A percentile compares a stretch with the other conserved stretches of the same genome.
Evolutionary conservation across 2,329 filamentous ascomycete genomes (phyloP).

Genomic region (Colletotrichum australisinense): DNA sequence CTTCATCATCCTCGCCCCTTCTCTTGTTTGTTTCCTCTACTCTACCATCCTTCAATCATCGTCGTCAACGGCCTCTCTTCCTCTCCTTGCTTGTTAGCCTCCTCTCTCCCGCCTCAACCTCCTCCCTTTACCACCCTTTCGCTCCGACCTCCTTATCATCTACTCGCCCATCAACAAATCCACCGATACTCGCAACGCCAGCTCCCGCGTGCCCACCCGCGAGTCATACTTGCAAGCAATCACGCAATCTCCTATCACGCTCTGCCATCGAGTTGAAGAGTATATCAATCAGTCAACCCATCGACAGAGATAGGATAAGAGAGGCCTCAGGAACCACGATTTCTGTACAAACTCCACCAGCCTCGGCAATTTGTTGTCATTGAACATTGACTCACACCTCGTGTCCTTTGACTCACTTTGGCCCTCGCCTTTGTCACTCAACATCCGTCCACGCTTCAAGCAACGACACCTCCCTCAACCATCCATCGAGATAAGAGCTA

Average conservation of each 20-base stretch:
- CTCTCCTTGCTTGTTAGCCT: constrained; percentile 34
- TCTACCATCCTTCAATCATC: constrained; percentile 22
- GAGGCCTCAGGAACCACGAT: constrained; percentile 26
- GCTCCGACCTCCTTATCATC: background rate
- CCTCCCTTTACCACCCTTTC: constrained; percentile 14
- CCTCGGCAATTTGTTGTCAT: constrained; percentile 21
- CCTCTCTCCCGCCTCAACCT: constrained; percentile 35
- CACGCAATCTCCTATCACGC: constrained; percentile 24
- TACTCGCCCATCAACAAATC: background rate
- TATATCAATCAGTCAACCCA: constrained; percentile 19
- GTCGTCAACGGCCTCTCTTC: constrained; percentile 34
- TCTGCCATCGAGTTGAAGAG: constrained; percentile 22
- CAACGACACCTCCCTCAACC: constrained; percentile 10
- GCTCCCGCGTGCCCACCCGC: background rate
- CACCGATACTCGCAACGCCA: constrained; percentile 18
- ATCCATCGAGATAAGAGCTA: constrained; percentile 12
- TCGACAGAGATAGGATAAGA: constrained; percentile 34
- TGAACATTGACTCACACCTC: constrained; percentile 11
- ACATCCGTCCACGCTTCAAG: constrained; percentile 1
- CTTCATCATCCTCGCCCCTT: constrained; percentile 22
- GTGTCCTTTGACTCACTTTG: constrained; percentile 34
- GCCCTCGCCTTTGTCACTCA: constrained; percentile 20
- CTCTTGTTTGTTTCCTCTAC: constrained; percentile 5
- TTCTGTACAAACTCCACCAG: background rate
- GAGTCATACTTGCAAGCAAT: constrained; percentile 34